Conservation (phyloP, 1,139 yeast species). For the Lodderomyces theae region DNA sequence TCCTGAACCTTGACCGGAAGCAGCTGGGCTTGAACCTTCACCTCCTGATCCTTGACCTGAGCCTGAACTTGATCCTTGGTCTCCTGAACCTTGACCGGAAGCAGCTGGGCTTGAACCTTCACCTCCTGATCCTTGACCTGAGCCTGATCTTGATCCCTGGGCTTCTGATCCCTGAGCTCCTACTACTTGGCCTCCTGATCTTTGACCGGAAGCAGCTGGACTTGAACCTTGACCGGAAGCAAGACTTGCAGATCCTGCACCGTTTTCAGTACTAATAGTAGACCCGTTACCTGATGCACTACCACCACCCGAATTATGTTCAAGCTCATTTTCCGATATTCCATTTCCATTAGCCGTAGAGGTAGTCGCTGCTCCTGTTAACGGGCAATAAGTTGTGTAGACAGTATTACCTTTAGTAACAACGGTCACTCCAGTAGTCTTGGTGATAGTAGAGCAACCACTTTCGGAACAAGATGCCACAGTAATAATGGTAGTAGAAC, state of each 20-base stretch:
- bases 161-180: neutral
- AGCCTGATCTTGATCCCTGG: neutral
- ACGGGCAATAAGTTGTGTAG: constrained; percentile 16
- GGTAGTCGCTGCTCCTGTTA: constrained; percentile 6
- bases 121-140: neutral
- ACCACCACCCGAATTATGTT: neutral
- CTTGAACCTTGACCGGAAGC: neutral
- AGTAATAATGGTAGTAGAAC: constrained; percentile 37
- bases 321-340: too few species aligned
- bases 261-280: too few species aligned
- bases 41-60: neutral
- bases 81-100: neutral
- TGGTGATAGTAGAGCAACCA: constrained; percentile 27
- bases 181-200: neutral
- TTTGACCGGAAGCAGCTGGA: too few species aligned
- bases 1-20: neutral
- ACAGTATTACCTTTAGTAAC: constrained; percentile 23
- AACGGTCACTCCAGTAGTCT: constrained; percentile 39
- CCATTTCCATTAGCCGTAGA: neutral
- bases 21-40: neutral
- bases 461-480: constrained; percentile 46
- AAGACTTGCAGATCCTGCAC: too few species aligned
- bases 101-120: neutral
- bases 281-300: neutral
- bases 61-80: neutral